Percentiles rank a stretch among this genome's conserved stretches.
Evolutionary conservation across 495 filamentous ascomycete species (phyloP).

Genomic region (Penicillium bialowiezense): DNA sequence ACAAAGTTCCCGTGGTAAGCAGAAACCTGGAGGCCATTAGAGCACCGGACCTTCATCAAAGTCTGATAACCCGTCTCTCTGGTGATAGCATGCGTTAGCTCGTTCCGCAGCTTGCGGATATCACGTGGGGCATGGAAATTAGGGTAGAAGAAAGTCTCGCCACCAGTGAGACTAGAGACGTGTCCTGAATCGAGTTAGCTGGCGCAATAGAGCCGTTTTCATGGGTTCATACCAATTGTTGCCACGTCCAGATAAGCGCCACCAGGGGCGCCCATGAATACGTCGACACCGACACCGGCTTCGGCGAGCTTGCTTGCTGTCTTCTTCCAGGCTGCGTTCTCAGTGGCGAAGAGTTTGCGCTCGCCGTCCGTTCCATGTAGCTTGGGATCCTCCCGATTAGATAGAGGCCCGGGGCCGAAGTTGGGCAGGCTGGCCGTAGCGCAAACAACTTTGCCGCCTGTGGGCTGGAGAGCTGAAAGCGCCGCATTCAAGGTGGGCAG

Average conservation of each 20-base stretch:
- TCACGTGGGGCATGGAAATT: slow-evolving; percentile 91
- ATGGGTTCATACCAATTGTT: slow-evolving; percentile 66
- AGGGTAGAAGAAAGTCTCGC: slow-evolving; percentile 92
- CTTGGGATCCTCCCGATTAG: slow-evolving; percentile 84
- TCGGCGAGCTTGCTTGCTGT: slow-evolving; percentile 84
- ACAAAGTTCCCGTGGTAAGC: slow-evolving; percentile 94
- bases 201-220: not conserved
- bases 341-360: slow-evolving; percentile 86
- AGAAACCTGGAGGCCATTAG: slow-evolving; percentile 91
- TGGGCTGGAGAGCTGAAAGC: slow-evolving; percentile 72
- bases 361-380: slow-evolving; percentile 84
- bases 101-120: slow-evolving; percentile 74
- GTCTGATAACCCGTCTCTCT: slow-evolving; percentile 95
- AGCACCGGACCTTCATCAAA: slow-evolving; percentile 97
- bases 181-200: slow-evolving; percentile 31
- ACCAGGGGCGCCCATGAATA: slow-evolving; percentile 87
- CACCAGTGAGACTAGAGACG: slow-evolving; percentile 63
- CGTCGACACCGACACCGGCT: slow-evolving; percentile 82
- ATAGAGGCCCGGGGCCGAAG: slow-evolving; percentile 81
- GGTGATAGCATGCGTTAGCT: slow-evolving; percentile 84
- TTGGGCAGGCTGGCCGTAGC: slow-evolving; percentile 81
- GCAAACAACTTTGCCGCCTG: slow-evolving; percentile 91
- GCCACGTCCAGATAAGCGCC: slow-evolving; percentile 93
- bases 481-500: slow-evolving; percentile 81
- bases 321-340: slow-evolving; percentile 81